Percentiles rank a stretch among this genome's conserved stretches.
Conservation (phyloP, 1,284 basidiomycete species). For the Malassezia obtusa region DNA sequence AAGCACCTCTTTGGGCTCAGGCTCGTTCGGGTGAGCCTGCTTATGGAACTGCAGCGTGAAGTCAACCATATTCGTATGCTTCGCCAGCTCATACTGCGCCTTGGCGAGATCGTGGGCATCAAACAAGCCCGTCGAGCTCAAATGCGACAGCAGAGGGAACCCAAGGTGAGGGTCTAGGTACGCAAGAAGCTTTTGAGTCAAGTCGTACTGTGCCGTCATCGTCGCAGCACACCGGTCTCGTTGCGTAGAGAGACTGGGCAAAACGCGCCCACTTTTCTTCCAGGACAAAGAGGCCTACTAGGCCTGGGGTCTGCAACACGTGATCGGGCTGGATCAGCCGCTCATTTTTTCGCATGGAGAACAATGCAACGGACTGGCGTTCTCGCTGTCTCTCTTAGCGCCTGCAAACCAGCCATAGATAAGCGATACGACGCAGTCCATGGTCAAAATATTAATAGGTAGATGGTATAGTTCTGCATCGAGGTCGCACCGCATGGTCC, state of each 20-base stretch:
- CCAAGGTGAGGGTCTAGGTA: slow-evolving; percentile 89
- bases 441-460: no score
- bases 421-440: no score
- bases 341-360: not conserved
- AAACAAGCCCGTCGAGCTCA: slow-evolving; percentile 60
- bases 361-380: no score
- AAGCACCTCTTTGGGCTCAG: slow-evolving; percentile 32
- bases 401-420: no score
- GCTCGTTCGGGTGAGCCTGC: slow-evolving; percentile 62
- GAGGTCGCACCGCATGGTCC: no score
- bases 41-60: slow-evolving; percentile 62
- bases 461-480: no score
- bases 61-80: slow-evolving; percentile 57
- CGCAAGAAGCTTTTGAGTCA: slow-evolving; percentile 58
- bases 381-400: no score
- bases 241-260: not conserved
- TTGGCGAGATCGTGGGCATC: slow-evolving; percentile 64
- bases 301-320: not conserved
- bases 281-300: slow-evolving; percentile 2
- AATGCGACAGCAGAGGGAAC: slow-evolving; percentile 79
- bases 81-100: slow-evolving; percentile 92
- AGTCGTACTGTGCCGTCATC: slow-evolving; percentile 56
- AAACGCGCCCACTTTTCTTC: slow-evolving; percentile 8
- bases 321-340: not conserved
- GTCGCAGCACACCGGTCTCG: slow-evolving; percentile 10